Conservation (phyloP, 164 flowering plant genomes). For the Echeveria elegans region DNA sequence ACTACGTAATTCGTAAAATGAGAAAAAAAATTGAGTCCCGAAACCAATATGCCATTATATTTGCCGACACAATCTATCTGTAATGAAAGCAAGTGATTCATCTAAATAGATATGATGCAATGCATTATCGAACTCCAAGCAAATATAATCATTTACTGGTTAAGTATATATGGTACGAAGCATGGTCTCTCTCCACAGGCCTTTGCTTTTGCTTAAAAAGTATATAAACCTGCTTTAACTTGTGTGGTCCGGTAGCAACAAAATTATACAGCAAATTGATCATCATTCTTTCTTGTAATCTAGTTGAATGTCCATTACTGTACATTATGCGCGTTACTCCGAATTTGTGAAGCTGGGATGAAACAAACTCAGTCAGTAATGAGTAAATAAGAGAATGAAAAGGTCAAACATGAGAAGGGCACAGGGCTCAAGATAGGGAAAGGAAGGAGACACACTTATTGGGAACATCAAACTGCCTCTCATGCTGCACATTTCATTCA, state of each 20-base stretch:
- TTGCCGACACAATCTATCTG: no score
- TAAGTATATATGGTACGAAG: not conserved
- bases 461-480: not conserved
- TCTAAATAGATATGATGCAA: not conserved
- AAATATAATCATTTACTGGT: not conserved
- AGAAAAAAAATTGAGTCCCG: no score
- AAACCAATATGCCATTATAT: no score
- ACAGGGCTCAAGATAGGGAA: not conserved
- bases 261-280: not conserved
- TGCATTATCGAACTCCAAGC: not conserved
- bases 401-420: slow-evolving; percentile 1
- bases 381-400: not conserved
- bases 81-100: not conserved
- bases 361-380: not conserved
- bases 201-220: not conserved
- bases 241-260: not conserved
- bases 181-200: not conserved
- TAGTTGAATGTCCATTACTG: not conserved
- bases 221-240: not conserved
- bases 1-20: no score
- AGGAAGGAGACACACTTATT: not conserved
- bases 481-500: slow-evolving; percentile 1
- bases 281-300: not conserved
- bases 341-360: not conserved
- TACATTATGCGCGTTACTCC: not conserved